A percentile compares a stretch with the other conserved stretches of the same genome.
Evolutionary conservation across 1,284 basidiomycete genomes (phyloP).

Genomic region (Salmacisia buchloeana): DNA sequence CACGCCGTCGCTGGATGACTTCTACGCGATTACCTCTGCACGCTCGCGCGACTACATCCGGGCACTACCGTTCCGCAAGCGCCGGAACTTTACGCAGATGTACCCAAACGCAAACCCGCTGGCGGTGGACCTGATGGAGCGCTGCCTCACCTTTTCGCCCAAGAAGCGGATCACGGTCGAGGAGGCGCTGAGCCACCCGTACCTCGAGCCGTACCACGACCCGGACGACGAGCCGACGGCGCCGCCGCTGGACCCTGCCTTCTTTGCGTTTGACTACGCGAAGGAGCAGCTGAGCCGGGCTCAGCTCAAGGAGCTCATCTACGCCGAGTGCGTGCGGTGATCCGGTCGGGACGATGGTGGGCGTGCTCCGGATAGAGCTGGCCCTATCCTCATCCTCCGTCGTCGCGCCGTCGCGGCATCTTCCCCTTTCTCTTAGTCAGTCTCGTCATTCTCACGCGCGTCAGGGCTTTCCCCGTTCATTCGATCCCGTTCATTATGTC

Average conservation of each 20-base stretch:
- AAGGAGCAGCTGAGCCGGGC: slow-evolving; percentile 53
- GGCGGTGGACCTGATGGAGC: slow-evolving; percentile 83
- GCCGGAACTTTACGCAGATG: slow-evolving; percentile 67
- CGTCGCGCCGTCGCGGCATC: too few relatives aligned
- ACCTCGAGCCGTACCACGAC: slow-evolving; percentile 44
- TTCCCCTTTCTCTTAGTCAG: too few relatives aligned
- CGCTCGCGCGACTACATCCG: slow-evolving; percentile 87
- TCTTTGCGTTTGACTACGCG: slow-evolving; percentile 42
- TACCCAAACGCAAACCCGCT: slow-evolving; percentile 78
- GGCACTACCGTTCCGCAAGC: slow-evolving; percentile 82
- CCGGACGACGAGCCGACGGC: slow-evolving; percentile 42
- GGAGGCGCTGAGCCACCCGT: slow-evolving; percentile 45
- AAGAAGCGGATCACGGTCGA: slow-evolving; percentile 43
- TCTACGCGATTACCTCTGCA: slow-evolving; percentile 66
- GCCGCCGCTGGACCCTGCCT: slow-evolving; percentile 29
- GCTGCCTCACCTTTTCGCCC: slow-evolving; percentile 65
- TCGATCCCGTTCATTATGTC: too few relatives aligned
- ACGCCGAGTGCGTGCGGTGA: slow-evolving; percentile 31
- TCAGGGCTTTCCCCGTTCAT: too few relatives aligned
- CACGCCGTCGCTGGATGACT: slow-evolving; percentile 61
- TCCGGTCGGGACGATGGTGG: background rate
- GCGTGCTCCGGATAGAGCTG: too few relatives aligned
- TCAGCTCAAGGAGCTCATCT: slow-evolving; percentile 45
- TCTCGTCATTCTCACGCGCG: too few relatives aligned
- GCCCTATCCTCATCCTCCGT: too few relatives aligned